Conservation (phyloP, 2,329 filamentous ascomycete species). For the Ascochyta viciae-villosae region DNA sequence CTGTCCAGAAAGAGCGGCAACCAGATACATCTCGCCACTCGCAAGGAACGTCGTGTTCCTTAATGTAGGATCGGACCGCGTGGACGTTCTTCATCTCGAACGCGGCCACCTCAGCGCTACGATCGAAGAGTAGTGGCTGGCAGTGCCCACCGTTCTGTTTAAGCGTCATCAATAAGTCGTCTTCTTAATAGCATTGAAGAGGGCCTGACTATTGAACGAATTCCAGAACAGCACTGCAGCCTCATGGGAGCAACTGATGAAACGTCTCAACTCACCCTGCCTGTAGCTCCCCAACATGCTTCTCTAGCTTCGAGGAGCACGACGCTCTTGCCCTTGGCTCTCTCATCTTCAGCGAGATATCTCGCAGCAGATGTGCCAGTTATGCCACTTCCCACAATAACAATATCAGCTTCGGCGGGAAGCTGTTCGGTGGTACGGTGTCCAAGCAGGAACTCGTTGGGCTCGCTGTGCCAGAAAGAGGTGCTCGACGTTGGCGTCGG, state of each 20-base stretch:
- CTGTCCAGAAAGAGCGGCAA: slow-evolving; percentile 68
- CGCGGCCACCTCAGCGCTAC: slow-evolving; percentile 65
- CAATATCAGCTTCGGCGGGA: slow-evolving; percentile 69
- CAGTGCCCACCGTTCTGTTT: slow-evolving; percentile 67
- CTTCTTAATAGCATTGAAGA: background rate
- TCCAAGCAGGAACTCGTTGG: slow-evolving; percentile 68
- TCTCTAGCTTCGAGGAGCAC: slow-evolving; percentile 80
- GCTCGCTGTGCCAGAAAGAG: slow-evolving; percentile 78
- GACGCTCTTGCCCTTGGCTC: slow-evolving; percentile 59
- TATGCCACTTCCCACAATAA: slow-evolving; percentile 78
- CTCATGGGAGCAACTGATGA: background rate
- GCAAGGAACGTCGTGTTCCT: slow-evolving; percentile 67
- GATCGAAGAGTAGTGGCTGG: slow-evolving; percentile 72
- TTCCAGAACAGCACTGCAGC: background rate
- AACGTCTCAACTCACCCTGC: slow-evolving; percentile 63
- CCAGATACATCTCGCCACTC: slow-evolving; percentile 71
- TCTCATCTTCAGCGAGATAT: slow-evolving; percentile 60
- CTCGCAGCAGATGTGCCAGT: slow-evolving; percentile 76
- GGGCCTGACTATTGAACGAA: no score
- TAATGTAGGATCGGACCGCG: slow-evolving; percentile 65
- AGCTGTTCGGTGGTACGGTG: slow-evolving; percentile 71
- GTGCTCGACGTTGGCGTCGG: slow-evolving; percentile 67
- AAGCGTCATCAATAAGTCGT: background rate
- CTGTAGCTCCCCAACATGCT: slow-evolving; percentile 83
- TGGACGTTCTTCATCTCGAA: slow-evolving; percentile 77